These are phyloP conservation scores for Crucihimalaya himalaica DNA, from an alignment of 345 rosid genomes.

Conservation along the genomic window DNA sequence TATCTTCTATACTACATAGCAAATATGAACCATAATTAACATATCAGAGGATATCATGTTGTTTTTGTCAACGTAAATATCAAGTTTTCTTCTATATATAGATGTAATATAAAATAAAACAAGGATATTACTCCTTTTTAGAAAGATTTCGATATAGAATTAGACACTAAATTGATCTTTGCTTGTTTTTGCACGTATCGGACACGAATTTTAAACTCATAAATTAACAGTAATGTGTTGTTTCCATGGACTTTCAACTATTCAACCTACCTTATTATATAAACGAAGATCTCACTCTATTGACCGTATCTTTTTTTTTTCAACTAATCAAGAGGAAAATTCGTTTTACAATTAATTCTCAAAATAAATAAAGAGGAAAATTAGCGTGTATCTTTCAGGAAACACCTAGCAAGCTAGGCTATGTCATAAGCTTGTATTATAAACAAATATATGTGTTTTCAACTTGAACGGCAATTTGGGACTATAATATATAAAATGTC, in stretches of 20 bases:
- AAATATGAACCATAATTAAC: neutral
- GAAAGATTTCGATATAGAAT: neutral
- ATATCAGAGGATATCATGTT: neutral
- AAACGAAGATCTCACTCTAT: slow-evolving; percentile 19
- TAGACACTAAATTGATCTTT: neutral
- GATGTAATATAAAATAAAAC: neutral
- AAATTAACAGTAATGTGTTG: slow-evolving; percentile 11
- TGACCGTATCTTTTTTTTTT: slow-evolving; percentile 2
- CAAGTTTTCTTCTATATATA: neutral
- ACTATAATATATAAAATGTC: neutral
- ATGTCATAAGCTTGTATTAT: slow-evolving; percentile 9
- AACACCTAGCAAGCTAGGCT: neutral
- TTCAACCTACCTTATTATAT: neutral
- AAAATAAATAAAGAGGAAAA: neutral
- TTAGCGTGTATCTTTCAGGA: neutral
- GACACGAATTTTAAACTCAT: slow-evolving; percentile 6
- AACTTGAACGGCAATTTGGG: neutral
- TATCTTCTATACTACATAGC: neutral
- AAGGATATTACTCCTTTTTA: no score
- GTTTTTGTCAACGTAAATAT: neutral
- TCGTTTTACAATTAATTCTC: no score
- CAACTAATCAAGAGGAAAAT: neutral
- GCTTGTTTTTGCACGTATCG: slow-evolving; percentile 7
- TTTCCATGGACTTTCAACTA: neutral
- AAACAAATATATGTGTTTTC: neutral